These are phyloP conservation scores for Quercus tomentella DNA, from an alignment of 331 rosid genomes.

Conservation along the genomic window DNA sequence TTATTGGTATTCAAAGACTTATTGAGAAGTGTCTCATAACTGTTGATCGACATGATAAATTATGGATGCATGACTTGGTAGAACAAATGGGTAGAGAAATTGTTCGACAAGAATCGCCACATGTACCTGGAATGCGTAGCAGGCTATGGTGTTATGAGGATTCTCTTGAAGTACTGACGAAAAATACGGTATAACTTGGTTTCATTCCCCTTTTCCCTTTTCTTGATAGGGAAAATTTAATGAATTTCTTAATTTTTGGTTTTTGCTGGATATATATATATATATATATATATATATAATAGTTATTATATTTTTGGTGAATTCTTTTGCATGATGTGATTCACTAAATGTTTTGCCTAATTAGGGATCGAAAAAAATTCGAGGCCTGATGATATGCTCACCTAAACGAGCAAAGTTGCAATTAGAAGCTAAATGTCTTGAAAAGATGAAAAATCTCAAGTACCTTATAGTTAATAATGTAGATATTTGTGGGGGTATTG, in stretches of 20 bases:
- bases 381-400: slow-evolving; percentile 28
- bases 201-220: not conserved
- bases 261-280: too few species aligned
- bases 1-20: too few species aligned
- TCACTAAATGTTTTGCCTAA: not conserved
- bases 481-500: slow-evolving; percentile 2
- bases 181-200: not conserved
- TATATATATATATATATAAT: too few species aligned
- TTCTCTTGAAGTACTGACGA: slow-evolving; percentile 3
- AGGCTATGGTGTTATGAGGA: slow-evolving; percentile 17
- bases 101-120: not conserved
- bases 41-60: too few species aligned
- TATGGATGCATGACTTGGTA: too few species aligned
- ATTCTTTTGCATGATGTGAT: not conserved
- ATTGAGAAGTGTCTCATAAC: too few species aligned
- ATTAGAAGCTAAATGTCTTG: slow-evolving; percentile 15
- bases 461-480: slow-evolving; percentile 7
- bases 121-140: not conserved
- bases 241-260: too few species aligned
- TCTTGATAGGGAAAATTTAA: not conserved
- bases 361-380: slow-evolving; percentile 16
- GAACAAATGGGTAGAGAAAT: too few species aligned
- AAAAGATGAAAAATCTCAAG: slow-evolving; percentile 28
- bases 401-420: not conserved
- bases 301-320: not conserved